Percentiles rank a stretch among this genome's conserved stretches.
Conservation (phyloP, 2,329 filamentous ascomycete species). For the Trichoderma breve region DNA sequence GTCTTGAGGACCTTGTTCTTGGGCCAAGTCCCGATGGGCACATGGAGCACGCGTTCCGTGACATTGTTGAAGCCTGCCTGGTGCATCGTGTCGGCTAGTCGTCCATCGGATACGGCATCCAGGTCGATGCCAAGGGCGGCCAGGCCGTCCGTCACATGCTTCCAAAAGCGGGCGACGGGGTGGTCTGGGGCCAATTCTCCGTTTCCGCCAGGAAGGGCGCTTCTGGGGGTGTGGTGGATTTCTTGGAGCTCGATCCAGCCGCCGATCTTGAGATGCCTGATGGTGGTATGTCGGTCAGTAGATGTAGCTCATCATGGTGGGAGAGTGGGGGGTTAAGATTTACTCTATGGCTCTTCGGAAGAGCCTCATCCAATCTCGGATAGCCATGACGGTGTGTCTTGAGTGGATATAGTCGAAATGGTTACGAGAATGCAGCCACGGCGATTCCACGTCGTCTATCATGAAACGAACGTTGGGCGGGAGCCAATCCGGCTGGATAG, state of each 20-base stretch:
- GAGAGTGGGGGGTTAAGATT: constrained; percentile 22
- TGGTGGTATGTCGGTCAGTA: background rate
- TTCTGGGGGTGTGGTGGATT: constrained; percentile 49
- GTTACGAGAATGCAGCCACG: constrained; percentile 53
- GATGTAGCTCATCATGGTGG: background rate
- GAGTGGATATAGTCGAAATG: constrained; percentile 62
- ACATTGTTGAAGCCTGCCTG: constrained; percentile 54
- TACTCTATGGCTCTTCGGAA: constrained; percentile 48
- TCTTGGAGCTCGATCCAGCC: constrained; percentile 57
- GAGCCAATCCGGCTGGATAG: constrained; percentile 51
- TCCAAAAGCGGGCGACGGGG: constrained; percentile 48
- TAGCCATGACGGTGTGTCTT: constrained; percentile 55
- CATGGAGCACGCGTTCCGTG: constrained; percentile 47
- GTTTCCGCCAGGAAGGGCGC: constrained; percentile 40
- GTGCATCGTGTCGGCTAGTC: constrained; percentile 45
- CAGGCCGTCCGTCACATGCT: constrained; percentile 44
- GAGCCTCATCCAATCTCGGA: constrained; percentile 54
- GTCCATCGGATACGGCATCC: constrained; percentile 41
- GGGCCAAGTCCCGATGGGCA: constrained; percentile 56
- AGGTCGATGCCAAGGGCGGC: constrained; percentile 46
- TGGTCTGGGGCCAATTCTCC: constrained; percentile 39
- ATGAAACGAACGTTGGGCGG: constrained; percentile 56
- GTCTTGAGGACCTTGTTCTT: constrained; percentile 50
- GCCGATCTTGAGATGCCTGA: constrained; percentile 51
- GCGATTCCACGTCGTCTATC: constrained; percentile 57